These are phyloP conservation scores for Myxozyma neotropica DNA, from an alignment of 805 yeast genomes.

Conservation along the genomic window DNA sequence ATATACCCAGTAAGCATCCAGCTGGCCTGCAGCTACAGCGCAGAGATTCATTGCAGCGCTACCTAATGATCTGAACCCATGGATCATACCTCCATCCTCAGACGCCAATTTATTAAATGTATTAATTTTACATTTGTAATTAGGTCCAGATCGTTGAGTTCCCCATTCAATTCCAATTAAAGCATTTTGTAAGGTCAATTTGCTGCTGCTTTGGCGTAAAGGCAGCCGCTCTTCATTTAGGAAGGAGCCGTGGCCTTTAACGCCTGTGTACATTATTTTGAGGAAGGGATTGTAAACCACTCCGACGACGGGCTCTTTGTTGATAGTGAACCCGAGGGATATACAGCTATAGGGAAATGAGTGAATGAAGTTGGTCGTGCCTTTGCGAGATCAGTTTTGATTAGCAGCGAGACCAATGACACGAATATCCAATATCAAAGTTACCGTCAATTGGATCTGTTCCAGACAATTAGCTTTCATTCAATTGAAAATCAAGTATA, in stretches of 20 bases:
- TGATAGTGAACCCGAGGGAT: slow-evolving; percentile 58
- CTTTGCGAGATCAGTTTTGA: slow-evolving; percentile 39
- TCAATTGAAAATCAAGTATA: neutral
- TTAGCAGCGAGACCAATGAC: neutral
- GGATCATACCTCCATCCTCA: slow-evolving; percentile 59
- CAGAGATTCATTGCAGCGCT: slow-evolving; percentile 67
- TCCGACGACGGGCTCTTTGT: slow-evolving; percentile 58
- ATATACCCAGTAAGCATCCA: slow-evolving; percentile 60
- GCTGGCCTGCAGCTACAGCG: slow-evolving; percentile 58
- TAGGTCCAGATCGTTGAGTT: slow-evolving; percentile 54
- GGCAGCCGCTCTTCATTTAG: slow-evolving; percentile 52
- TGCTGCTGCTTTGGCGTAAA: slow-evolving; percentile 36
- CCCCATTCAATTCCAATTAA: slow-evolving; percentile 65
- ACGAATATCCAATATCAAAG: neutral
- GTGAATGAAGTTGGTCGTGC: slow-evolving; percentile 67
- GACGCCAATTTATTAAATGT: slow-evolving; percentile 53
- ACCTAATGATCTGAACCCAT: slow-evolving; percentile 64
- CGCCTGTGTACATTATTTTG: slow-evolving; percentile 56
- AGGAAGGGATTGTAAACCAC: slow-evolving; percentile 66
- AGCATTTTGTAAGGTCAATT: slow-evolving; percentile 54
- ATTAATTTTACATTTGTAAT: slow-evolving; percentile 53
- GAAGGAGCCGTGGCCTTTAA: slow-evolving; percentile 58
- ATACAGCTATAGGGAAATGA: slow-evolving; percentile 64
- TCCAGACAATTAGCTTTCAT: too few relatives aligned
- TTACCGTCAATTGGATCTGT: slow-evolving; percentile 38